Conservation (phyloP, 2,329 filamentous ascomycete species). For the Cercospora zeina region DNA sequence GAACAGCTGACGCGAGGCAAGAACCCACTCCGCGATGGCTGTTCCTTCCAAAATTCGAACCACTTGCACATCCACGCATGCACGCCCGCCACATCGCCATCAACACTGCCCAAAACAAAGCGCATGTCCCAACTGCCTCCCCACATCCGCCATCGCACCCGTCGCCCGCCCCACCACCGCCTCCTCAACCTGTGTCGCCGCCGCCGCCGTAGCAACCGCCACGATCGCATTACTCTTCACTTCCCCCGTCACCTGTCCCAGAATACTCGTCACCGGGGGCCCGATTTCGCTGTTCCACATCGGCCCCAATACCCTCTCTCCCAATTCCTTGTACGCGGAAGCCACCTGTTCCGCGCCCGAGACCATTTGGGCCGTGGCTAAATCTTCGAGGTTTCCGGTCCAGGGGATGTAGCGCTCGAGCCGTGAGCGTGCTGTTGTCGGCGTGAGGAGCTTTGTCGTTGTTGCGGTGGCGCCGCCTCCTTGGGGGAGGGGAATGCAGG, state of each 20-base stretch:
- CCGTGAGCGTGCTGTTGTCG: neutral
- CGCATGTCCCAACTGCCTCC: too few relatives aligned
- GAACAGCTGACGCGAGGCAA: too few relatives aligned
- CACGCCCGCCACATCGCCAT: too few relatives aligned
- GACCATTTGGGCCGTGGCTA: neutral
- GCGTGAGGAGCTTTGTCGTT: neutral
- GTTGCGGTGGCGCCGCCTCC: too few relatives aligned
- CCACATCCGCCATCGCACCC: neutral
- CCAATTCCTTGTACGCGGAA: neutral
- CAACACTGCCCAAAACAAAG: too few relatives aligned
- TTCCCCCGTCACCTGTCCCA: neutral
- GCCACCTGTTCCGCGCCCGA: neutral
- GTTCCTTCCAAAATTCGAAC: too few relatives aligned
- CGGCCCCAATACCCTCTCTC: neutral
- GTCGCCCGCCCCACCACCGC: neutral
- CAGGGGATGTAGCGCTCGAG: neutral
- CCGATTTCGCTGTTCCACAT: neutral
- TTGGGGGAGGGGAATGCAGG: slow-evolving; percentile 9
- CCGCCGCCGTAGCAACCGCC: neutral
- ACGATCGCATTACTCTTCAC: neutral
- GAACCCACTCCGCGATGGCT: too few relatives aligned
- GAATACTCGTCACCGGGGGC: neutral
- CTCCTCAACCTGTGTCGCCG: neutral
- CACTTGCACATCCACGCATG: too few relatives aligned
- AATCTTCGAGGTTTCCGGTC: neutral